These are phyloP conservation scores for Domatiomyces globalis DNA, from an alignment of 2,329 filamentous ascomycete genomes.

Conservation along the genomic window DNA sequence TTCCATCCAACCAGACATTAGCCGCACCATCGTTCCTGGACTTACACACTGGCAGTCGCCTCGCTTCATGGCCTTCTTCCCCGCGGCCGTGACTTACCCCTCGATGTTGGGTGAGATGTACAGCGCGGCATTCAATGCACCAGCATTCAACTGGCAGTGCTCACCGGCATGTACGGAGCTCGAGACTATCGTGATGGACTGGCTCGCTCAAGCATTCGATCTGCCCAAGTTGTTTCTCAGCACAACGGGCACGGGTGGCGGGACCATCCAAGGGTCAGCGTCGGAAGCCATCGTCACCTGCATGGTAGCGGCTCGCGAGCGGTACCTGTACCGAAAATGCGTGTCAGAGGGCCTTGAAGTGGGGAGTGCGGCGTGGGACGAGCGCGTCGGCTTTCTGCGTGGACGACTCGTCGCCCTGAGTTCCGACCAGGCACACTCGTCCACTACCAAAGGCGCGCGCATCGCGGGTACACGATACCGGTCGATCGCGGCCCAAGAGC, in stretches of 20 bases:
- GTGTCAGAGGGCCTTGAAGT: conserved; percentile 34
- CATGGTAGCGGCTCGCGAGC: conserved; percentile 75
- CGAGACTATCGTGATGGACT: conserved; percentile 85
- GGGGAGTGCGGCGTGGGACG: conserved; percentile 47
- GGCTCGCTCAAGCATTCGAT: conserved; percentile 63
- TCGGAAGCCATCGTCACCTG: conserved; percentile 76
- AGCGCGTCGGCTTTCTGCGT: conserved; percentile 52
- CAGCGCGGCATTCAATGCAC: conserved; percentile 71
- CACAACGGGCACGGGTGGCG: conserved; percentile 50
- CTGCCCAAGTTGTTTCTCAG: conserved; percentile 63
- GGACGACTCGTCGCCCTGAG: conserved; percentile 66
- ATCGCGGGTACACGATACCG: conserved; percentile 75
- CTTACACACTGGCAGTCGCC: conserved; percentile 91
- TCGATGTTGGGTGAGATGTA: conserved; percentile 86
- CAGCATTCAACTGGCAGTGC: conserved; percentile 96
- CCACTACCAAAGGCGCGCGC: conserved; percentile 73
- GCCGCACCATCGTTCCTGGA: conserved; percentile 75
- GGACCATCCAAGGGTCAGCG: conserved; percentile 87
- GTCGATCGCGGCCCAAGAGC: conserved; percentile 48
- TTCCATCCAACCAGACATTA: conserved; percentile 69
- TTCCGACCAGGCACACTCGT: conserved; percentile 66
- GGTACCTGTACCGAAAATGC: conserved; percentile 51
- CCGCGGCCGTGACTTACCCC: conserved; percentile 67
- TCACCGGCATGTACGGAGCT: conserved; percentile 83
- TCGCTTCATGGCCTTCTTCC: conserved; percentile 94